Conservation (phyloP, 176 grass and related monocot genomes). For the Zizania latifolia region DNA sequence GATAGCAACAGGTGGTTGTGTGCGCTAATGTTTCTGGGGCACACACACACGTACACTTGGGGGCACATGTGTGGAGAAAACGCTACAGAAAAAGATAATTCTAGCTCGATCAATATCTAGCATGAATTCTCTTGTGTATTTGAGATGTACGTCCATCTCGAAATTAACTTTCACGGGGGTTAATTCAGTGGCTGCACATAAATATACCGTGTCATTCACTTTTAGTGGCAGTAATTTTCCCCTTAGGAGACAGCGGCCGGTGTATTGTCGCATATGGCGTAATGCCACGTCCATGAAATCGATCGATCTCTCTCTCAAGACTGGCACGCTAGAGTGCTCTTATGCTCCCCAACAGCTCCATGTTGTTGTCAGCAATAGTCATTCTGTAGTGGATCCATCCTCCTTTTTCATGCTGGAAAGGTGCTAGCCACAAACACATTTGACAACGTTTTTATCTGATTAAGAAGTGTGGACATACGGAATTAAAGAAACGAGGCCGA, state of each 20-base stretch:
- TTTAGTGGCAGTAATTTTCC: too few species aligned
- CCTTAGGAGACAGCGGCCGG: background rate
- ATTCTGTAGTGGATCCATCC: background rate
- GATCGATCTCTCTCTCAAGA: background rate
- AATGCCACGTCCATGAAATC: background rate
- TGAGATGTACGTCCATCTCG: too few species aligned
- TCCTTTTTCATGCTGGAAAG: background rate
- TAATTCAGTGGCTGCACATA: too few species aligned
- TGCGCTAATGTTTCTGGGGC: background rate
- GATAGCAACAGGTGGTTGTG: conserved; percentile 28
- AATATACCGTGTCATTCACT: too few species aligned
- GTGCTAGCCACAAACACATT: background rate
- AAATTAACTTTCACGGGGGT: background rate
- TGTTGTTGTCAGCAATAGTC: background rate
- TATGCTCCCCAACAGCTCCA: too few species aligned
- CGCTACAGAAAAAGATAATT: background rate
- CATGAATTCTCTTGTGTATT: too few species aligned
- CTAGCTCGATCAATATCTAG: background rate
- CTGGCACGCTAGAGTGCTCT: background rate
- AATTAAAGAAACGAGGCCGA: too few species aligned
- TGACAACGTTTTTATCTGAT: background rate
- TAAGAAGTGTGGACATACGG: too few species aligned
- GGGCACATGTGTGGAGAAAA: background rate
- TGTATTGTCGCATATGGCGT: background rate
- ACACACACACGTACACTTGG: background rate